Conservation (phyloP, 306 rosid genomes). For the Boehmeria nivea region DNA sequence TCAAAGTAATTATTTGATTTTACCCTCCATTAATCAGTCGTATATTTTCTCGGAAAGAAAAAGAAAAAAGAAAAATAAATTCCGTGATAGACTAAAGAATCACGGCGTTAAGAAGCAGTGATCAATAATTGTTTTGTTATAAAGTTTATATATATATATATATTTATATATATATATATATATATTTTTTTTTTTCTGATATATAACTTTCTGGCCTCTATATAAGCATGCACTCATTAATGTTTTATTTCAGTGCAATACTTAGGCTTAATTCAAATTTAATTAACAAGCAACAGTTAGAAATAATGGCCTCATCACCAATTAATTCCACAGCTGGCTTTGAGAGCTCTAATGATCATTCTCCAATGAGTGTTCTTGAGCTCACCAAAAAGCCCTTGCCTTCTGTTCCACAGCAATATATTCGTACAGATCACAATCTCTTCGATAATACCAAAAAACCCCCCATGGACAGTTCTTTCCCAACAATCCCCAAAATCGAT, state of each 20-base stretch:
- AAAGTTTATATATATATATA: too few species aligned
- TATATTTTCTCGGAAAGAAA: too few species aligned
- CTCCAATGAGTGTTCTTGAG: constrained; percentile 23
- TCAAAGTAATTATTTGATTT: too few species aligned
- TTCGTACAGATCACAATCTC: constrained; percentile 30
- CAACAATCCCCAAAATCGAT: constrained; percentile 53
- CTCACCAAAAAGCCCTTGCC: constrained; percentile 10
- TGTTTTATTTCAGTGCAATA: not conserved
- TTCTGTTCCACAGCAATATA: constrained; percentile 22
- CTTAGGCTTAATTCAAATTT: not conserved
- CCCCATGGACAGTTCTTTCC: constrained; percentile 23
- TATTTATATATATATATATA: too few species aligned
- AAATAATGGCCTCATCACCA: constrained; percentile 21
- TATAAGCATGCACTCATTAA: constrained; percentile 6
- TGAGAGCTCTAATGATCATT: not conserved
- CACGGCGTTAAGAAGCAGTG: too few species aligned
- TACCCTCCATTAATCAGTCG: too few species aligned
- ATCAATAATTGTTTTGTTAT: too few species aligned
- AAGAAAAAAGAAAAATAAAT: too few species aligned
- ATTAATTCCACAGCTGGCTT: not conserved
- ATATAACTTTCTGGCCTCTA: not conserved
- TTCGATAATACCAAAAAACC: not conserved
- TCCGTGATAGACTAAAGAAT: too few species aligned
- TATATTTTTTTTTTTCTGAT: too few species aligned
- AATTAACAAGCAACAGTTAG: not conserved